Conservation (phyloP, 345 rosid species). For the Excoecaria agallocha region DNA sequence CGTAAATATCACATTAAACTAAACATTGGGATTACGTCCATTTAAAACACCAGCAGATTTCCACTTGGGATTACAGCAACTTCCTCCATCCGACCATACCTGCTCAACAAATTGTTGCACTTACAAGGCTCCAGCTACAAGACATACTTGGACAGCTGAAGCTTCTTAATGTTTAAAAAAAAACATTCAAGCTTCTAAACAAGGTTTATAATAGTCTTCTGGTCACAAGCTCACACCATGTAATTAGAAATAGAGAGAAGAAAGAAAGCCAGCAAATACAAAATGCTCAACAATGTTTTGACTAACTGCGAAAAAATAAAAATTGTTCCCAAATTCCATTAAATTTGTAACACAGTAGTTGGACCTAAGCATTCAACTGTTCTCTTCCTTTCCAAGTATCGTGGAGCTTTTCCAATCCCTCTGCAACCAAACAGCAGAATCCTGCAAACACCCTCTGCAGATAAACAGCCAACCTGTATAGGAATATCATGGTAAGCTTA, state of each 20-base stretch:
- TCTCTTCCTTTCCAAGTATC: background rate
- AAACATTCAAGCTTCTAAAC: too few relatives aligned
- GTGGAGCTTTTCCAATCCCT: constrained; percentile 4
- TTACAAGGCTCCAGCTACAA: background rate
- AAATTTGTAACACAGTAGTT: background rate
- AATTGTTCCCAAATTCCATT: background rate
- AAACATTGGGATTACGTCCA: too few relatives aligned
- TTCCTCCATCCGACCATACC: background rate
- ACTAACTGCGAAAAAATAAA: background rate
- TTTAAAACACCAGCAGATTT: too few relatives aligned
- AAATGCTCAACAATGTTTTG: background rate
- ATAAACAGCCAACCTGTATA: constrained; percentile 41
- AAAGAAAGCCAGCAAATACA: background rate
- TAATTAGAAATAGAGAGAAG: background rate
- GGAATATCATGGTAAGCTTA: constrained; percentile 40
- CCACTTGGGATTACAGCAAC: background rate
- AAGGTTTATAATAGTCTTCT: background rate
- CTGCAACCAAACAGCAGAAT: background rate
- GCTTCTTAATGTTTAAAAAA: too few relatives aligned
- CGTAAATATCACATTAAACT: too few relatives aligned
- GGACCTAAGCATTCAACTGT: background rate
- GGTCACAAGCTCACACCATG: constrained; percentile 2
- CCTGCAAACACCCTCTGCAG: constrained; percentile 31
- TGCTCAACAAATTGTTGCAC: background rate
- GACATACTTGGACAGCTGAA: background rate